Evolutionary conservation across 495 filamentous ascomycete genomes (phyloP).

Genomic region (Jackrogersella minutella): DNA sequence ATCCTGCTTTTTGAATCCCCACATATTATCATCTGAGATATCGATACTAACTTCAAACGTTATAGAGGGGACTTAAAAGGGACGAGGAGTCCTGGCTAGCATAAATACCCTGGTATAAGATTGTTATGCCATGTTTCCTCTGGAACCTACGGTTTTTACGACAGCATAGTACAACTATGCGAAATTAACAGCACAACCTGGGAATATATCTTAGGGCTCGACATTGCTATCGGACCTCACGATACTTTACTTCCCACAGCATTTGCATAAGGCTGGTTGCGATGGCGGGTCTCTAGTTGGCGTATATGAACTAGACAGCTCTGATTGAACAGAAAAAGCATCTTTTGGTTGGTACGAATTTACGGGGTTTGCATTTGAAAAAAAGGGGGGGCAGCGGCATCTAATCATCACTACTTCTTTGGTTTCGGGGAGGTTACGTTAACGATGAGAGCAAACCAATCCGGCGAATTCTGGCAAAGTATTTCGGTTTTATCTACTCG

Average conservation of each 20-base stretch:
- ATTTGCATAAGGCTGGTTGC: slow-evolving; percentile 7
- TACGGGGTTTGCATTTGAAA: slow-evolving; percentile 32
- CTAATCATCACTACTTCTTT: slow-evolving; percentile 1
- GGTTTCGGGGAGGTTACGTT: neutral
- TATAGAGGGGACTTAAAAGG: slow-evolving; percentile 52
- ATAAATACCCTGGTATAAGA: slow-evolving; percentile 34
- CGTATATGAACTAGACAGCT: slow-evolving; percentile 4
- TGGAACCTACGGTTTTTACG: neutral
- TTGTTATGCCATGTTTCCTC: neutral
- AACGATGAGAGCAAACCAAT: neutral
- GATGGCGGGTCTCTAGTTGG: neutral
- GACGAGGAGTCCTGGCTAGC: slow-evolving; percentile 61
- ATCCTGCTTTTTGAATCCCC: neutral
- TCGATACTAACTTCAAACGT: slow-evolving; percentile 12
- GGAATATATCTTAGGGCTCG: neutral
- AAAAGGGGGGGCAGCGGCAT: slow-evolving; percentile 20
- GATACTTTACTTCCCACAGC: slow-evolving; percentile 2
- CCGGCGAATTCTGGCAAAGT: slow-evolving; percentile 5
- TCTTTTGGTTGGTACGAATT: slow-evolving; percentile 14
- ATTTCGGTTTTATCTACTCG: slow-evolving; percentile 21
- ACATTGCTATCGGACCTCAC: neutral
- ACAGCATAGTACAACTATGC: neutral
- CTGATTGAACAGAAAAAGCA: slow-evolving; percentile 17
- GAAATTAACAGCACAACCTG: neutral
- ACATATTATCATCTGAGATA: neutral